These are phyloP conservation scores for Priceomyces medius DNA, from an alignment of 805 yeast species.

Conservation along the genomic window DNA sequence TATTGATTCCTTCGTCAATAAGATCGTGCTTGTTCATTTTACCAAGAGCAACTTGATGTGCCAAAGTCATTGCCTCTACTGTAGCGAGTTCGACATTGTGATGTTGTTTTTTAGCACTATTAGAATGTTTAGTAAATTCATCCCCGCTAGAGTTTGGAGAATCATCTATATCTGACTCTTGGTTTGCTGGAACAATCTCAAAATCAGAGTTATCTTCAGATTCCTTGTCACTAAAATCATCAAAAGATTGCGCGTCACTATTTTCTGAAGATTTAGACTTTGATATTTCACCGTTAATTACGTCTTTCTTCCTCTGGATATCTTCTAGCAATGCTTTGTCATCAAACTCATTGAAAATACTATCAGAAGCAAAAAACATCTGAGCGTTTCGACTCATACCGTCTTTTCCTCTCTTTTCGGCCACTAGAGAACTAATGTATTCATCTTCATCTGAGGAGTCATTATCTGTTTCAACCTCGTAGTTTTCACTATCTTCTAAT, in stretches of 20 bases:
- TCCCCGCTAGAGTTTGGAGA: slow-evolving; percentile 52
- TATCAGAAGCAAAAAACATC: slow-evolving; percentile 40
- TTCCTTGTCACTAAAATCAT: slow-evolving; percentile 18
- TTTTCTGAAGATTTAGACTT: slow-evolving; percentile 3
- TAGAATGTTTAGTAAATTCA: slow-evolving; percentile 27
- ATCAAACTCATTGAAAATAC: slow-evolving; percentile 39
- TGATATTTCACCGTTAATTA: neutral
- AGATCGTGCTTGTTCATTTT: slow-evolving; percentile 81
- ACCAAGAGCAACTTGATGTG: slow-evolving; percentile 92
- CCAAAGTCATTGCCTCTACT: slow-evolving; percentile 96
- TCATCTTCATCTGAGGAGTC: slow-evolving; percentile 69
- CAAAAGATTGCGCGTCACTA: neutral
- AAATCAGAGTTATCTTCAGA: slow-evolving; percentile 40
- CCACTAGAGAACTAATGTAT: slow-evolving; percentile 56
- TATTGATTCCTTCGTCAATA: slow-evolving; percentile 89
- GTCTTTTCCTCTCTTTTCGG: slow-evolving; percentile 41
- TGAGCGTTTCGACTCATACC: slow-evolving; percentile 36
- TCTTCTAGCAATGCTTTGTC: slow-evolving; percentile 51
- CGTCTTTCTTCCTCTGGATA: slow-evolving; percentile 22
- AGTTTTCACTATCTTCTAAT: slow-evolving; percentile 35
- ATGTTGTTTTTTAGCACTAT: slow-evolving; percentile 48
- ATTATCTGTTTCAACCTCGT: slow-evolving; percentile 42
- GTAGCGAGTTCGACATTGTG: slow-evolving; percentile 81
- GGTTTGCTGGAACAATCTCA: slow-evolving; percentile 38
- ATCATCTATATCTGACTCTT: slow-evolving; percentile 15